Evolutionary conservation across 2,329 filamentous ascomycete species (phyloP), one percentile per base, ranked within the genome.

Genomic region (Nigrospora oryzae): DNA sequence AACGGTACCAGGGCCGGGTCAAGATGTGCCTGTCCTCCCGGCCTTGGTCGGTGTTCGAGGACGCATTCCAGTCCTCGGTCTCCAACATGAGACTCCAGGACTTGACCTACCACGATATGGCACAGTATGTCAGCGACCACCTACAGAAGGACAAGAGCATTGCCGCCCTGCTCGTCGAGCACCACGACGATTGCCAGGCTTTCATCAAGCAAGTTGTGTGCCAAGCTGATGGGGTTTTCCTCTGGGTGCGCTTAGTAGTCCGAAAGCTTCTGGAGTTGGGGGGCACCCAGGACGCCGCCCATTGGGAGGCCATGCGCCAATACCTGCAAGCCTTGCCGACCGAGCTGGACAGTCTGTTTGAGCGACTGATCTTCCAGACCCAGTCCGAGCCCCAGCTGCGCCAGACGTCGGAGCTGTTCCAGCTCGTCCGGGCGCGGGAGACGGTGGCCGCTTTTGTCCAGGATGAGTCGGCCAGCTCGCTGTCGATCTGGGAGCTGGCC

Each of bases 401-500:
- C 1, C 50, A 59, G 14, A 50, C 62, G 0, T 53, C 57, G 2
- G 39, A 49, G 2, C 19, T 64, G 4, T 63, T 64, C 39, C 50
- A 52, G 23, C 54, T 65, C 4, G 53, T 64, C 3, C 49, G 55
- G 10, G 59, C 61, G 0, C 46, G 58, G n/a, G 62, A 64, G 42
- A 28, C 45, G 1, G 61, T 60, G 2, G 58, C 62, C 2, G 57
- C 61, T 12, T 63, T 63, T 37, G 49, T 63, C 16, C 52, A 54
- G 10, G 57, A 63, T 38, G 61, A 64, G 8, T 56, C 57, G 0
- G 55, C 62, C 1, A 56, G 53, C 15, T 53, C 56, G 1, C 46
- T 63, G 5, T 59, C 58, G 0, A 48, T 64, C 3, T 64, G 61
- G 62, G 62, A 65, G 34, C 38, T 65, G 13, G 57, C 59, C 0